phyloP scores from a whole-genome alignment of 768 basidiomycete species.

The Pleurotus sapidus region DNA sequence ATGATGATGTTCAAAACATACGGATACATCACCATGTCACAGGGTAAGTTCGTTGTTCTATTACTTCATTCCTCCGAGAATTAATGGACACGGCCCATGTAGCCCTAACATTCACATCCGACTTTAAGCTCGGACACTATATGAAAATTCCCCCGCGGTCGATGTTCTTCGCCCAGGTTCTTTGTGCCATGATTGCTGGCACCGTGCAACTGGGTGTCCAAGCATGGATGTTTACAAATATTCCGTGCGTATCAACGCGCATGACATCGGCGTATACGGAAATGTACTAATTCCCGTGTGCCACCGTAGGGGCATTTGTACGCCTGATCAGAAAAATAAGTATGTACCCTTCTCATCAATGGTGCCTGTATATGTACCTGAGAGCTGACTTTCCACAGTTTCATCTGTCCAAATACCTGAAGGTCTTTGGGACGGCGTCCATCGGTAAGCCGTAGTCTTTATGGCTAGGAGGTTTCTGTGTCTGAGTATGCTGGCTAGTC shows the following conservation, averaged over 20 bases:
- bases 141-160: conserved; percentile 73
- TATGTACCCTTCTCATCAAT: not conserved
- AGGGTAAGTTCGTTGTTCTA: conserved; percentile 25
- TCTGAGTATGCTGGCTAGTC: conserved; percentile 43
- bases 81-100: conserved; percentile 2
- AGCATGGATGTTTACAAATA: conserved; percentile 73
- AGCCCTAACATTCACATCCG: conserved; percentile 66
- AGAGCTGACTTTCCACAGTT: conserved; percentile 24
- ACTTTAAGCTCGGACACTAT: conserved; percentile 80
- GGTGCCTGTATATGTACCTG: not conserved
- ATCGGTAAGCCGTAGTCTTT: not conserved
- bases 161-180: conserved; percentile 72
- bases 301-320: conserved; percentile 44
- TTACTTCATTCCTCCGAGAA: not conserved
- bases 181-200: conserved; percentile 66
- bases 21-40: conserved; percentile 69
- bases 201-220: conserved; percentile 77
- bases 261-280: no score
- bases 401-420: conserved; percentile 69
- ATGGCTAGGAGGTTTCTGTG: not conserved
- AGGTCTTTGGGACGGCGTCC: conserved; percentile 73
- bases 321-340: conserved; percentile 43
- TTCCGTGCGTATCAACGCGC: conserved; percentile 23
- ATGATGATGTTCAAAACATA: conserved; percentile 88
- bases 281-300: no score